Base-by-base conservation (phyloP, 2,329 filamentous ascomycete species). In the Fusarium udum region DNA sequence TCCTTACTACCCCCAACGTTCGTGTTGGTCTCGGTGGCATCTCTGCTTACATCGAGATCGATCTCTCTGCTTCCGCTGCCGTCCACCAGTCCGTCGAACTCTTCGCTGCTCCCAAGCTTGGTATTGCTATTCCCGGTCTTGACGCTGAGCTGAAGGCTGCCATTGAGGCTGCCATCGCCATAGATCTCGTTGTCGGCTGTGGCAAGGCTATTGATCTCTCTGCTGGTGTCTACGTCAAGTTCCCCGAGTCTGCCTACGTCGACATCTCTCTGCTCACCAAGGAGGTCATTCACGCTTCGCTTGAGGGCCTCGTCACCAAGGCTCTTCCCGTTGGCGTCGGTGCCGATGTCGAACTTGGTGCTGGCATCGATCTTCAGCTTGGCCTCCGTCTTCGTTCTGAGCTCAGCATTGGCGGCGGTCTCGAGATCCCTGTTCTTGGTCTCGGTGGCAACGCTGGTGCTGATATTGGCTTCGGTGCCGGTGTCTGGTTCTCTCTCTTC, bases 31-130 rank as follows among this genome's bases (percentile, higher is more conserved):
- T 90, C 56, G 83, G 83, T 56, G 83, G 82, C 10, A 78, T 90
- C 73, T 86, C 88, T 78, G 80, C 88, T 20, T 87, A 87, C 73
- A 80, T 90, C 36, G 82, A 87, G 71, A 75, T 89, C 20, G 84
- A 86, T 61, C 81, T 88, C 3, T 79, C 79, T 18, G 78, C 88
- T 28, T 82, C 80, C 36, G 83, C 82, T 26, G 84, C 82, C 15
- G 82, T 86, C 26, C 84, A 84, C 20, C 87, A 90, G 74, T 84
- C 84, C 6, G 78, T 89, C 48, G 87, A 85, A 72, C 80, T 90
- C 1, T 87, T 84, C 73, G 81, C 83, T 11, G 82, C 82, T 1
- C 82, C 84, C 3, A 71, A 72, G 69, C 73, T 78, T 45, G 62
- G 69, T 31, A 78, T 86, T 52, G 84, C 85, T 3, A 79, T 88